phyloP scores from a whole-genome alignment of 2,329 filamentous ascomycete genomes.

The Cercospora sesami region DNA sequence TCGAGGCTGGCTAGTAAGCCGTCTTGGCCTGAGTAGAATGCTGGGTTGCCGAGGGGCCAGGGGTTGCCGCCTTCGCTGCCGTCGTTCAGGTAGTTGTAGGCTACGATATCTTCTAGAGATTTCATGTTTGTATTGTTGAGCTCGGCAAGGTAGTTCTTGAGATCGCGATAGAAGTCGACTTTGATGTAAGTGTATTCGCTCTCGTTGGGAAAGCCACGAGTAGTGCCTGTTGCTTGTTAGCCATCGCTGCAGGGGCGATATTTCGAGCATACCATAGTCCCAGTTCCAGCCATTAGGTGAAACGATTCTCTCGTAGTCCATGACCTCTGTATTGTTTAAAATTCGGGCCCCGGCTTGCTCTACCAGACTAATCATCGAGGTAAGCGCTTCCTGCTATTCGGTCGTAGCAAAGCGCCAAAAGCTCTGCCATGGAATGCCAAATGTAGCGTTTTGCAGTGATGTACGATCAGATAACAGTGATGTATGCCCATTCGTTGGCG shows the following conservation, averaged over 20 bases:
- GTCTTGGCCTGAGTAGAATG: conserved; percentile 70
- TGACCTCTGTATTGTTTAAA: conserved; percentile 69
- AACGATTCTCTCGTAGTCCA: conserved; percentile 62
- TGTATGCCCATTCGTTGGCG: conserved; percentile 58
- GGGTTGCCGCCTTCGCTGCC: conserved; percentile 67
- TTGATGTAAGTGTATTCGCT: conserved; percentile 74
- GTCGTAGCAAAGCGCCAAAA: conserved; percentile 65
- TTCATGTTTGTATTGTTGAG: conserved; percentile 62
- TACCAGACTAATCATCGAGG: conserved; percentile 54
- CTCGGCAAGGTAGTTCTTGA: conserved; percentile 63
- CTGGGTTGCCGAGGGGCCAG: conserved; percentile 54
- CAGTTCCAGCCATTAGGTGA: conserved; percentile 72
- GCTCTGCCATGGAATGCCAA: conserved; percentile 70
- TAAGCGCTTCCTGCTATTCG: conserved; percentile 57
- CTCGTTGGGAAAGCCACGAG: conserved; percentile 66
- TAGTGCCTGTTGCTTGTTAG: conserved; percentile 46
- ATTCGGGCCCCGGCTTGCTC: conserved; percentile 64
- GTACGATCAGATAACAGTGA: conserved; percentile 57
- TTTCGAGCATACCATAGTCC: conserved; percentile 39
- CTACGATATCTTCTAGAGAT: conserved; percentile 64
- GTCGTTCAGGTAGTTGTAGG: conserved; percentile 60
- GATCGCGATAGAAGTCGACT: conserved; percentile 68
- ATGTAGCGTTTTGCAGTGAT: conserved; percentile 61
- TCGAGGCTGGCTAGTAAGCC: conserved; percentile 64
- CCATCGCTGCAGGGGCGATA: conserved; percentile 46